phyloP scores from a whole-genome alignment of 495 filamentous ascomycete species.

The Trichocladium antarcticum region DNA sequence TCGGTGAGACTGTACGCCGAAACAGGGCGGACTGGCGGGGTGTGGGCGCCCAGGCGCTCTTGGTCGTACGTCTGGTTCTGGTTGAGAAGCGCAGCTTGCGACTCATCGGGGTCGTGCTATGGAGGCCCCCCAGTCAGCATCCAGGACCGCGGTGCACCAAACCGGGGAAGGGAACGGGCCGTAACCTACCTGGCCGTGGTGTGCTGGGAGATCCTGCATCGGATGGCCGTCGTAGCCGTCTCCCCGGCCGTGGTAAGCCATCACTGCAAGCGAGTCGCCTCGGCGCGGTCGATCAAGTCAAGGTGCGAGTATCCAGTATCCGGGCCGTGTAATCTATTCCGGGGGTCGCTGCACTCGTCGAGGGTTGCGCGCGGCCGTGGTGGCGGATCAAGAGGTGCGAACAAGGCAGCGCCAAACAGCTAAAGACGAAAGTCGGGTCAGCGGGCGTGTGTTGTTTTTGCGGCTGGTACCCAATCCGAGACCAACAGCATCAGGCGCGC shows the following conservation, averaged over 20 bases:
- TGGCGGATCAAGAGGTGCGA: background rate
- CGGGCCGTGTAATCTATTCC: background rate
- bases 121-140: background rate
- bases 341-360: background rate
- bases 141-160: background rate
- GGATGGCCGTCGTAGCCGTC: conserved; percentile 50
- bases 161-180: background rate
- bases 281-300: background rate
- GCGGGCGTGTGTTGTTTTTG: conserved; percentile 7
- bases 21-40: conserved; percentile 38
- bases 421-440: conserved; percentile 4
- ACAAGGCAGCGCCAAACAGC: background rate
- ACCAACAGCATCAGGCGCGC: conserved; percentile 2
- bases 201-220: conserved; percentile 55
- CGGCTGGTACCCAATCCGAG: conserved; percentile 9
- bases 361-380: background rate
- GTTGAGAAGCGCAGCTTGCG: conserved; percentile 60
- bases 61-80: conserved; percentile 60
- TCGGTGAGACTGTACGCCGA: conserved; percentile 83
- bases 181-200: conserved; percentile 44
- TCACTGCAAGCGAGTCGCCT: conserved; percentile 24
- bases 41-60: conserved; percentile 49
- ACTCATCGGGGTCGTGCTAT: conserved; percentile 60
- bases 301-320: background rate
- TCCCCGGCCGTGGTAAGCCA: conserved; percentile 41